Evolutionary conservation across 306 rosid species (phyloP).

Genomic region (Mucuna pruriens): DNA sequence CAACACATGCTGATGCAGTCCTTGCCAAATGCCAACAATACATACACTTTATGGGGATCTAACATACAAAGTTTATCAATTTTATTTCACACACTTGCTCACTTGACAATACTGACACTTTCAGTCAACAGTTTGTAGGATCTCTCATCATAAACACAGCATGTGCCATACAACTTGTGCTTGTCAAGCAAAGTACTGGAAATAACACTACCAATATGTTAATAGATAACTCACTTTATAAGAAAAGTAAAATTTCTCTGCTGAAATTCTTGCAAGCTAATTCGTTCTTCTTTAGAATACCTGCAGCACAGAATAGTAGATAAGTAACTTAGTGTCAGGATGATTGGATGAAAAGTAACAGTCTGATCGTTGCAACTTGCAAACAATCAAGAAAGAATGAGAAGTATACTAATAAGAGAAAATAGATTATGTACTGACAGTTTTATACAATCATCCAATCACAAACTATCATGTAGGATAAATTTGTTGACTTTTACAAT

Average conservation of each 20-base stretch:
- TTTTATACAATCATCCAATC: no score
- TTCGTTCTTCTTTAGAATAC: slow-evolving; percentile 92
- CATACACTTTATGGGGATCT: neutral
- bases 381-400: slow-evolving; percentile 1
- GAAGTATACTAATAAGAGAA: neutral
- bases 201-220: slow-evolving; percentile 2
- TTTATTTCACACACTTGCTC: neutral
- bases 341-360: slow-evolving; percentile 2
- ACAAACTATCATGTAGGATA: no score
- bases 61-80: neutral
- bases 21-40: neutral
- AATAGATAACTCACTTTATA: slow-evolving; percentile 66
- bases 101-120: neutral
- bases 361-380: neutral
- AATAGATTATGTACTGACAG: no score
- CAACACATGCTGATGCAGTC: neutral
- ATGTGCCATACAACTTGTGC: slow-evolving; percentile 6
- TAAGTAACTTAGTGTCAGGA: slow-evolving; percentile 11
- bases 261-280: slow-evolving; percentile 55
- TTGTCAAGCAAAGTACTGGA: neutral
- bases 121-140: neutral
- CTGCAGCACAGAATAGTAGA: slow-evolving; percentile 46
- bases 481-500: no score
- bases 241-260: slow-evolving; percentile 80
- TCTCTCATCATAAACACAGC: slow-evolving; percentile 17